Evolutionary conservation across 75 land plant species (phyloP), one percentile per base, ranked within the genome.

Genomic region (Pinus tabuliformis): DNA sequence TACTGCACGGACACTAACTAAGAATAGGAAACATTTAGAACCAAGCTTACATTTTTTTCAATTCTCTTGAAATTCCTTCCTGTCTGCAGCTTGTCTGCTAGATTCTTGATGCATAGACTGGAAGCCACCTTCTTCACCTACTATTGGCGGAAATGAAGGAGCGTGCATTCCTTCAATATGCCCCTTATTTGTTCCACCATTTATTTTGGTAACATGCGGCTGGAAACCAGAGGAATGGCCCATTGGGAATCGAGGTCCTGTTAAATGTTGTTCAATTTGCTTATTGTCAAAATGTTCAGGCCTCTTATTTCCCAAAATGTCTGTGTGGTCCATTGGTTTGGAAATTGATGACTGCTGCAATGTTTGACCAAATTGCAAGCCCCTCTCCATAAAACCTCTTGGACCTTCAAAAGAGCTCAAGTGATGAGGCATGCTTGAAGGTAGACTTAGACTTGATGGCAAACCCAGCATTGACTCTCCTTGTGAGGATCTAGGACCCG

Each of bases 1-100:
- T 73, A 98, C 99, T 61, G 99, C 99, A 72, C 99, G 99, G 54
- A 97, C 95, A 70, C 99, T 97, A 13, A 97, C 92, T 66, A 97
- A 79, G 77, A 97, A 97, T 22, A 97, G 91, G 80, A 97, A 97
- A 79, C 94, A 91, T 56, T 91, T 90, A n/a, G 98, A 88, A 75
- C 74, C 76, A 26, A 86, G 78, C 73, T 78, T 62, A 82, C 54
- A 88, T 82, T 54, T 82, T 72, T 56, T 80, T 80, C 13, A 85
- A 74, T 72, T 81, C 80, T 84, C 89, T 76, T 82, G 82, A 78
- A 78, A 77, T 45, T 82, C 80, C 70, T 71, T 80, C 54, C 80
- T 56, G 56, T 71, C 78, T 56, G 74, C 33, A 74, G 17, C 45
- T 6, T 59, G 74, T 7, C 62, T 70, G 49, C 73, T 62, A 13